Conservation (phyloP, 2,329 filamentous ascomycete genomes). For the Stenocarpella maydis region DNA sequence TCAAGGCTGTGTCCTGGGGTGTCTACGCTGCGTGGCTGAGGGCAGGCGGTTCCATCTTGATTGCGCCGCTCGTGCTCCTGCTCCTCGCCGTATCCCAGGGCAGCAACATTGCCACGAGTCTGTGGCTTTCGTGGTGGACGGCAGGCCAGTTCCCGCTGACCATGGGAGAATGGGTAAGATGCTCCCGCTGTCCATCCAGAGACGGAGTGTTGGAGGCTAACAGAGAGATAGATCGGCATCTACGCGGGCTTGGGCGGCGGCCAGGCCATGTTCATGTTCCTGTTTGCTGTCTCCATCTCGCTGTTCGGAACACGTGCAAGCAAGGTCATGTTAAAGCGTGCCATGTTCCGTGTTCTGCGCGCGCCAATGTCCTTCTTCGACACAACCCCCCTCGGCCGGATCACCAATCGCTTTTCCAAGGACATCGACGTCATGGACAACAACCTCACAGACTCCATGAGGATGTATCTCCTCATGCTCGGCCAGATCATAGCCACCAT, state of each 20-base stretch:
- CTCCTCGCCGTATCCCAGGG: conserved; percentile 78
- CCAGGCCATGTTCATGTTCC: conserved; percentile 80
- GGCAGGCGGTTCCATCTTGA: conserved; percentile 76
- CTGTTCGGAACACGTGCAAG: conserved; percentile 82
- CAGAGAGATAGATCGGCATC: conserved; percentile 74
- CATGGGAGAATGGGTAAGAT: conserved; percentile 60
- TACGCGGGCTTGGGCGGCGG: conserved; percentile 75
- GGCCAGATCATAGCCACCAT: conserved; percentile 82
- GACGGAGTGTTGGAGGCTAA: conserved; percentile 41
- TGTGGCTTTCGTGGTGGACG: conserved; percentile 97
- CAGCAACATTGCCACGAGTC: conserved; percentile 83
- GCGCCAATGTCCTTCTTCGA: conserved; percentile 92
- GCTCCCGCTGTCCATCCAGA: too few species aligned
- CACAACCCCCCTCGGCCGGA: conserved; percentile 91
- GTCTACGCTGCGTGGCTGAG: conserved; percentile 81
- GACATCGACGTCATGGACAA: conserved; percentile 99
- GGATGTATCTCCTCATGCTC: conserved; percentile 91
- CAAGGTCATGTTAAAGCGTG: conserved; percentile 80
- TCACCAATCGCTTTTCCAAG: conserved; percentile 94
- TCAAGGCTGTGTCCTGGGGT: conserved; percentile 79
- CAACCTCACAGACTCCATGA: conserved; percentile 84
- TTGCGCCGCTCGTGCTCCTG: conserved; percentile 69
- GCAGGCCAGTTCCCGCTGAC: conserved; percentile 76
- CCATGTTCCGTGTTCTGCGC: conserved; percentile 77
- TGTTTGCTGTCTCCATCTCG: conserved; percentile 80